Evolutionary conservation across 2,329 filamentous ascomycete species (phyloP), one percentile per base, ranked within the genome.

Genomic region (Diplodia seriata): DNA sequence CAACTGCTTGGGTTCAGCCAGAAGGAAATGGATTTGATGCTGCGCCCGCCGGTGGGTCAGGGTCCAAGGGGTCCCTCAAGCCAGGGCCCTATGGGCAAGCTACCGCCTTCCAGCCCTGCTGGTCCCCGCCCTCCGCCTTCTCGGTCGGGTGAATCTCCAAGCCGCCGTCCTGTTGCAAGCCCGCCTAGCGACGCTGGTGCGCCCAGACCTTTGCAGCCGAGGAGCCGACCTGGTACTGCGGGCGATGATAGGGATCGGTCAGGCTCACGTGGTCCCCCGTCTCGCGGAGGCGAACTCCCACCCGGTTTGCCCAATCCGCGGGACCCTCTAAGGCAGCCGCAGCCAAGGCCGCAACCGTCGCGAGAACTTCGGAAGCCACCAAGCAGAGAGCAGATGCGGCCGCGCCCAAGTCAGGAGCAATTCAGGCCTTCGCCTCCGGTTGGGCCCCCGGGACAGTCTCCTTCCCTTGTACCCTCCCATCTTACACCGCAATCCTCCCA

Each of bases 1-100:
- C 87, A 91, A 68, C 84, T 99, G 63, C 83, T 87, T 67, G 94
- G 94, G 8, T 98, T 99, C 76, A 92, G 94, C 73, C 85, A 87
- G 63, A 87, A 86, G 69, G 93, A 97, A 80, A 83, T 90, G 69
- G 92, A 94, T 63, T 85, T 90, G 72, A 86, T 98, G 55, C 82
- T 91, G 40, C 91, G 90, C 57, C 72, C 55, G 33, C 56, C 68
- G 8, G n/a, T 53, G 9, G 29, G 50, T 20, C 38, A 53, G 31
- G 59, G 43, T 51, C 56, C 68, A 70, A 51, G 56, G 57, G 65
- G 66, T 67, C 23, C 66, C 33, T 20, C 66, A n/a, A 31, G 56
- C 51, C 56, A 62, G 49, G 57, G 51, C 31, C 31, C 51, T n/a
- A 20, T 33, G n/a, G 59, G 59, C 15, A 63, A 63, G 47, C 47